These are phyloP conservation scores for Elasticomyces elasticus DNA, from an alignment of 495 filamentous ascomycete genomes.

Conservation along the genomic window DNA sequence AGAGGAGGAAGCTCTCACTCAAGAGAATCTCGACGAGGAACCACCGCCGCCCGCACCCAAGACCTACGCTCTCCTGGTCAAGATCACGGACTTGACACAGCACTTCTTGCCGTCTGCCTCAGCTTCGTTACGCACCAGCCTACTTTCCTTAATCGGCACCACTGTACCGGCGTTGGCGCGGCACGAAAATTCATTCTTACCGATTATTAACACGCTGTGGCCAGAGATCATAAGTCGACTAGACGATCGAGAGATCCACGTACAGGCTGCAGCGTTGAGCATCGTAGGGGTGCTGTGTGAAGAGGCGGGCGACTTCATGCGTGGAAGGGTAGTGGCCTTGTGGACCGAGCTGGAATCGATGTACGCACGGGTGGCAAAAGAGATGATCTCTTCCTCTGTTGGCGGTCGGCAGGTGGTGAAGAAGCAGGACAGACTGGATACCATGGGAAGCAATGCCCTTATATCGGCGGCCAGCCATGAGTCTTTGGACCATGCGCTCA, in stretches of 20 bases:
- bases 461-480: neutral
- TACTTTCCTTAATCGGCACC: slow-evolving; percentile 61
- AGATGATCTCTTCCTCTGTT: neutral
- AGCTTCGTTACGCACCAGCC: slow-evolving; percentile 61
- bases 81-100: slow-evolving; percentile 35
- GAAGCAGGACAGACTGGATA: neutral
- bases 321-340: slow-evolving; percentile 54
- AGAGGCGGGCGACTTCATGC: slow-evolving; percentile 72
- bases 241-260: slow-evolving; percentile 63
- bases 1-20: slow-evolving; percentile 2
- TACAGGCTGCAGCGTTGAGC: slow-evolving; percentile 58
- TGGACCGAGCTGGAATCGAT: slow-evolving; percentile 51
- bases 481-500: neutral
- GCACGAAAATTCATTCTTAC: slow-evolving; percentile 73
- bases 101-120: slow-evolving; percentile 80
- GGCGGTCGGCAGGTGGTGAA: neutral
- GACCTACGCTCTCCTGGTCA: slow-evolving; percentile 32
- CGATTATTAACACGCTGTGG: slow-evolving; percentile 83
- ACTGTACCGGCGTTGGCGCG: slow-evolving; percentile 56
- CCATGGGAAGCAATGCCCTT: neutral
- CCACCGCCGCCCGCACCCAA: slow-evolving; percentile 30
- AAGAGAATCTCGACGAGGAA: slow-evolving; percentile 41
- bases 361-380: slow-evolving; percentile 32
- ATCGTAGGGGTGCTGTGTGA: slow-evolving; percentile 52
- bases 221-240: slow-evolving; percentile 63